phyloP scores from a whole-genome alignment of 176 grass and related monocot genomes.

The Panicum miliaceum region DNA sequence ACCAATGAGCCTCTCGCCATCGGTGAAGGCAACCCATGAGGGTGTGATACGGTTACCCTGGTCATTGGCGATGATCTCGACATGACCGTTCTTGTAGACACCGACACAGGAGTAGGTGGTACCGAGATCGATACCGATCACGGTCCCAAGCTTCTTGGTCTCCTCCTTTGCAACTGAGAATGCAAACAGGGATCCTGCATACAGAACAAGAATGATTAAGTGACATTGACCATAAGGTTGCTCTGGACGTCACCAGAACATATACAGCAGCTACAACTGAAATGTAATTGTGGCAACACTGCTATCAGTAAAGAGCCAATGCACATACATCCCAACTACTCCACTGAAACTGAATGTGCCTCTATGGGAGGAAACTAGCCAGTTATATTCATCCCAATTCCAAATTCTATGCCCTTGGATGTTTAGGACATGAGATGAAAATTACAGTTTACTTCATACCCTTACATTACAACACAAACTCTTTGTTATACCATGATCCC shows the following conservation, averaged over 20 bases:
- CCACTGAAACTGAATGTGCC: neutral
- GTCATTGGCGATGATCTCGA: constrained; percentile 74
- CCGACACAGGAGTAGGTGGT: constrained; percentile 67
- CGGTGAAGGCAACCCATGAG: constrained; percentile 70
- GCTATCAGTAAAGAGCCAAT: neutral
- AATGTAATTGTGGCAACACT: neutral
- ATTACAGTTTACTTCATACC: neutral
- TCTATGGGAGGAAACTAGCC: neutral
- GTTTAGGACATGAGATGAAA: neutral
- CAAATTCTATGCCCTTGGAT: neutral
- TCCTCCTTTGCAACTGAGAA: constrained; percentile 69
- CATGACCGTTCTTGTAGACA: constrained; percentile 71
- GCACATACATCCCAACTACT: neutral
- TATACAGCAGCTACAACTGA: neutral
- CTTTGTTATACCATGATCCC: neutral
- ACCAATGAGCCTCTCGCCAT: constrained; percentile 73
- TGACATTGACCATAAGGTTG: neutral
- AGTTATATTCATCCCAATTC: neutral
- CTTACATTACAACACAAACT: neutral
- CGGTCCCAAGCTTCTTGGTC: constrained; percentile 60
- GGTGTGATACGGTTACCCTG: constrained; percentile 81
- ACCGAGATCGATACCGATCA: constrained; percentile 75
- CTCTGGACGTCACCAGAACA: neutral
- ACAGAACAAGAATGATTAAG: constrained; percentile 4
- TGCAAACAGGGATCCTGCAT: constrained; percentile 60